Evolutionary conservation across 192 early-diverging fungal genomes (phyloP), one percentile per base, ranked within the genome.

Genomic region (Bifiguratus adelaidae): DNA sequence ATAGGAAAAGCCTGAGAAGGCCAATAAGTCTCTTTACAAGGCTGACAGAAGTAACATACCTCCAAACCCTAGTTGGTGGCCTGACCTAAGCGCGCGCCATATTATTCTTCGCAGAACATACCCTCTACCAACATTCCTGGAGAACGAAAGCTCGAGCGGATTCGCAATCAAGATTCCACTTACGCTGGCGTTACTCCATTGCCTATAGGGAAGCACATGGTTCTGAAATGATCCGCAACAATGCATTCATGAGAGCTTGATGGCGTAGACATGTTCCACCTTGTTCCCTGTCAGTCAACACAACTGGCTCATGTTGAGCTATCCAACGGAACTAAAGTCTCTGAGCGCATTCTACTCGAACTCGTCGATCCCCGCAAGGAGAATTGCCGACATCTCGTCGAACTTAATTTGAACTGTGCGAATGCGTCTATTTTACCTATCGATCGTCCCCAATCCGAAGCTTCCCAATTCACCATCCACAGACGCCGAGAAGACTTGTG

Each of bases 61-160:
- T 40, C 56, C 43, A 2, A 76, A 55, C 7, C 77, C 77, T 7
- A 79, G 34, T 15, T 76, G 71, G n/a, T 56, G 58, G 15, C 71
- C 77, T n/a, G 73, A 71, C 8, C 73, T 65, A 21, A 73, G 49
- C 0, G 73, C 77, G 16, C 77, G 65, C 7, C 77, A 58, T 23
- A 79, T 74, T 24, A 79, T 76, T 41, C 73, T 62, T 26, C 77
- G 55, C 37, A 79, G 60, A 2, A 79, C 76, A 58, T 78, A 78
- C 0, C 76, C 76, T 13, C 76, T 55, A 25, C 71, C 69, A 6
- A 65, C 57, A 36, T 74, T 74, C 15, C 69, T 71, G 13, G n/a
- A n/a, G n/a, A n/a, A n/a, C n/a, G n/a, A n/a, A n/a, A n/a, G n/a
- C n/a, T n/a, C n/a, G n/a, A n/a, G n/a, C n/a, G n/a, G n/a, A n/a